Evolutionary conservation across 768 basidiomycete species (phyloP).

Genomic region (Podaxis sp.): DNA sequence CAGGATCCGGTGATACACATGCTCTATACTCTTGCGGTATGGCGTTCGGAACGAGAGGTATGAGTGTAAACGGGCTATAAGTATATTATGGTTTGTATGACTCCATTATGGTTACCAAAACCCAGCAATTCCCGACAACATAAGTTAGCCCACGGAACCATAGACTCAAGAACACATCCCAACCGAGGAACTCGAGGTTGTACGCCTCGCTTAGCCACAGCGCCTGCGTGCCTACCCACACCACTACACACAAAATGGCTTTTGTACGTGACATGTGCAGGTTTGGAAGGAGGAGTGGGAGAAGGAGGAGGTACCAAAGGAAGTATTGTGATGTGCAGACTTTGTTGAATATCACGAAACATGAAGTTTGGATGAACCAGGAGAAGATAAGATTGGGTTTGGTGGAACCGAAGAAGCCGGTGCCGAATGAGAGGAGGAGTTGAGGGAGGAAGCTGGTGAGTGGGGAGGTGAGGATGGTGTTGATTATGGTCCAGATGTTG

Average conservation of each 20-base stretch:
- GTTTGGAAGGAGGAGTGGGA: constrained; percentile 78
- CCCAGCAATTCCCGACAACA: constrained; percentile 77
- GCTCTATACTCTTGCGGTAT: background rate
- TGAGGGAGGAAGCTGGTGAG: constrained; percentile 85
- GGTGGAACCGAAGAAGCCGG: constrained; percentile 69
- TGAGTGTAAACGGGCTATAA: background rate
- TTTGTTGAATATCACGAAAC: constrained; percentile 96
- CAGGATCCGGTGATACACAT: background rate
- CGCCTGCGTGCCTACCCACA: constrained; percentile 82
- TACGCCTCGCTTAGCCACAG: constrained; percentile 93
- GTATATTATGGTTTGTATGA: constrained; percentile 31
- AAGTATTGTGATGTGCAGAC: constrained; percentile 99
- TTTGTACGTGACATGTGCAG: constrained; percentile 51
- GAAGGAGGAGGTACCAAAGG: constrained; percentile 90
- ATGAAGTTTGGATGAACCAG: constrained; percentile 89
- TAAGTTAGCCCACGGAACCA: constrained; percentile 82
- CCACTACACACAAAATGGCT: constrained; percentile 38
- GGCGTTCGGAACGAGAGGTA: background rate
- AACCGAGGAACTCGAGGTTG: constrained; percentile 82
- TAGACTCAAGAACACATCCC: constrained; percentile 67
- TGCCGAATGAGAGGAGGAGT: constrained; percentile 64
- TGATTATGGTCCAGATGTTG: constrained; percentile 26
- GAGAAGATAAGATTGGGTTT: constrained; percentile 68
- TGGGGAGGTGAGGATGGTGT: constrained; percentile 61
- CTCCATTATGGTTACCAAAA: constrained; percentile 64